Percentiles rank a stretch among this genome's conserved stretches.
Conservation (phyloP, 2,329 filamentous ascomycete genomes). For the Bimuria novae-zelandiae region DNA sequence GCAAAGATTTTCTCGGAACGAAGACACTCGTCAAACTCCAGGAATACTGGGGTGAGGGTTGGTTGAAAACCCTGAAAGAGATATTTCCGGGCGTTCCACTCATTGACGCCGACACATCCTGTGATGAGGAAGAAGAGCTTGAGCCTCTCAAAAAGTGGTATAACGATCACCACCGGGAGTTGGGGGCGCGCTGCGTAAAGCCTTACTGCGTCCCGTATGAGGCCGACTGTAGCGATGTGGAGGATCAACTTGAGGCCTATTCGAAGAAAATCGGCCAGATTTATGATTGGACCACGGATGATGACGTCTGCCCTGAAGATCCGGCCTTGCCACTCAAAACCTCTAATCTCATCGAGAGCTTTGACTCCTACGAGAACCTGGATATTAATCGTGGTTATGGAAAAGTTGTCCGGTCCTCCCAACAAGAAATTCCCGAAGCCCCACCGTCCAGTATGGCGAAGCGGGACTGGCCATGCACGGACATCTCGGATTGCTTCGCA, state of each 20-base stretch:
- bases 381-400: no score
- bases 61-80: neutral
- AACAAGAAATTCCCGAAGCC: no score
- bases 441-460: no score
- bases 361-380: no score
- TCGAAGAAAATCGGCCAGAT: neutral
- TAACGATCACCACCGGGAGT: neutral
- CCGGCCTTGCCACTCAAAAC: no score
- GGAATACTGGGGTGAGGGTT: neutral
- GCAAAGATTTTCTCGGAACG: neutral
- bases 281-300: conserved; percentile 1
- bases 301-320: neutral
- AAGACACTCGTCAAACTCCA: neutral
- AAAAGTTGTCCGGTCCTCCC: no score
- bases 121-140: neutral
- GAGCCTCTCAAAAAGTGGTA: neutral
- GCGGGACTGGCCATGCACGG: no score
- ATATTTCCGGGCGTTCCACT: neutral
- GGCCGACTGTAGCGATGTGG: conserved; percentile 3
- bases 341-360: no score
- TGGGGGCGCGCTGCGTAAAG: neutral
- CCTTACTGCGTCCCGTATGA: neutral
- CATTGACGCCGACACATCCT: neutral
- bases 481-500: no score
- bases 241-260: neutral